phyloP scores from a whole-genome alignment of 805 yeast genomes.

The Monosporozyma yasuniensis region DNA sequence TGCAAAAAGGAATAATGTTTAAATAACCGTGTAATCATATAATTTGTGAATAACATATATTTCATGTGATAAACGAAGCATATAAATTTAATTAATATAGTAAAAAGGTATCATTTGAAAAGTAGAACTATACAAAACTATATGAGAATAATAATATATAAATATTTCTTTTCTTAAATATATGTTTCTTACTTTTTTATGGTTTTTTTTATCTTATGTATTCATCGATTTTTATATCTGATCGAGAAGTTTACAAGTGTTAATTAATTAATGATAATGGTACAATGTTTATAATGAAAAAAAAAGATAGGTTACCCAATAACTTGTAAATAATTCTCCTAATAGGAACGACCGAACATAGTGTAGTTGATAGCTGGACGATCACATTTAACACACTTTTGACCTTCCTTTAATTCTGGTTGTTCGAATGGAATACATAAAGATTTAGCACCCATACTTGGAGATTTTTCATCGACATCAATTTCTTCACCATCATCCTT shows the following conservation, averaged over 20 bases:
- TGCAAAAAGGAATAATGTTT: conserved; percentile 11
- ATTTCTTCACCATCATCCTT: conserved; percentile 76
- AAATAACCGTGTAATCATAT: not conserved
- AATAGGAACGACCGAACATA: conserved; percentile 96
- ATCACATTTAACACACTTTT: conserved; percentile 83
- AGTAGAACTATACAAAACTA: not conserved
- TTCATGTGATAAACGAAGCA: not conserved
- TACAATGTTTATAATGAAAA: not conserved
- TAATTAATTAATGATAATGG: not conserved
- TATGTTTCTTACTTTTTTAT: not conserved
- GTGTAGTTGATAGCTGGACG: conserved; percentile 71
- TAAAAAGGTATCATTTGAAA: not conserved
- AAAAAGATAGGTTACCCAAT: not conserved
- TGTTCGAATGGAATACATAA: conserved; percentile 94
- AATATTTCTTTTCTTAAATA: not conserved
- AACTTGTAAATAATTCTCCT: conserved; percentile 11
- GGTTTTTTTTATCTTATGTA: not conserved
- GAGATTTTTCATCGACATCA: conserved; percentile 90
- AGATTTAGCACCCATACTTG: conserved; percentile 98
- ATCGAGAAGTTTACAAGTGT: not conserved
- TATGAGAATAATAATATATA: not conserved
- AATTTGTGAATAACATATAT: not conserved
- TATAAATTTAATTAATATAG: not conserved
- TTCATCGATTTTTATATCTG: not conserved
- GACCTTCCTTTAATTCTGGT: conserved; percentile 69